Conservation (phyloP, 2,329 filamentous ascomycete genomes). For the Neofusicoccum sp. region DNA sequence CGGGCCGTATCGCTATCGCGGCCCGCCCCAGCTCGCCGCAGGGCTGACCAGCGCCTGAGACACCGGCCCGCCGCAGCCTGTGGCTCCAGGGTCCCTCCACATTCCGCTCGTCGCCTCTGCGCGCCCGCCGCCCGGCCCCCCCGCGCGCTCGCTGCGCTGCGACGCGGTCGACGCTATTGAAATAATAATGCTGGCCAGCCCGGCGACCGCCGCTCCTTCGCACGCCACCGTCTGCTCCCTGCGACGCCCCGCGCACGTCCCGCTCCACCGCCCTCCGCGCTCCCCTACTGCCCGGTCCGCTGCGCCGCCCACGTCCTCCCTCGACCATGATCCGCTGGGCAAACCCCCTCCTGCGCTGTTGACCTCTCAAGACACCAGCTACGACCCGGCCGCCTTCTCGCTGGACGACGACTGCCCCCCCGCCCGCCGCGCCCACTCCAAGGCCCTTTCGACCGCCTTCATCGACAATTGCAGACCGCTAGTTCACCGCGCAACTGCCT, state of each 20-base stretch:
- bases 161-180: neutral
- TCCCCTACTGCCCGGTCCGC: slow-evolving; percentile 5
- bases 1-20: slow-evolving; percentile 3
- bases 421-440: slow-evolving; percentile 37
- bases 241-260: slow-evolving; percentile 23
- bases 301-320: neutral
- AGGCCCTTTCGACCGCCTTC: slow-evolving; percentile 39
- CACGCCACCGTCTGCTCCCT: slow-evolving; percentile 35
- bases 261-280: slow-evolving; percentile 5
- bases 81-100: neutral
- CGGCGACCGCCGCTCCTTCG: slow-evolving; percentile 26
- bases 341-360: slow-evolving; percentile 15
- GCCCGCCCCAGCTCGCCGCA: neutral
- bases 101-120: neutral
- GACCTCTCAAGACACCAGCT: slow-evolving; percentile 8
- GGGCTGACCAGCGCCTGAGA: slow-evolving; percentile 1
- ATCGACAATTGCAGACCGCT: slow-evolving; percentile 41
- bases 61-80: slow-evolving; percentile 6
- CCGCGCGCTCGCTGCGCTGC: neutral
- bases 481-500: slow-evolving; percentile 35
- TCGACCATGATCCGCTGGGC: slow-evolving; percentile 24
- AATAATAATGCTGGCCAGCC: slow-evolving; percentile 3
- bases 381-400: slow-evolving; percentile 23
- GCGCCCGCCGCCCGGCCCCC: neutral
- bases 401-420: slow-evolving; percentile 31